Evolutionary conservation across 495 filamentous ascomycete species (phyloP).

Genomic region (Pyrenula aspistea): DNA sequence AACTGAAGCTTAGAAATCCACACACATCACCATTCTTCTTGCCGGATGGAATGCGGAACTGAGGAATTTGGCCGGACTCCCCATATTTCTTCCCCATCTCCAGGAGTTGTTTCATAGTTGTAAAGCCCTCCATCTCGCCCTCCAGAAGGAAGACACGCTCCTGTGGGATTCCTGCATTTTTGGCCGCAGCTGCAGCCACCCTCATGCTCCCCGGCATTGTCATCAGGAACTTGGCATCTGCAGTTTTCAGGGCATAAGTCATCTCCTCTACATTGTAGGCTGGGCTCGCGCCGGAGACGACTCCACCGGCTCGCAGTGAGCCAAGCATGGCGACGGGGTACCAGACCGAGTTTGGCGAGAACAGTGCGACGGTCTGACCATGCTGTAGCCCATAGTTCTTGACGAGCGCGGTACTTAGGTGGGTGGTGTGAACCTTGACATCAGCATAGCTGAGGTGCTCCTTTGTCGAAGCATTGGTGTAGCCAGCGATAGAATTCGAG

Average conservation of each 20-base stretch:
- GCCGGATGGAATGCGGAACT: constrained; percentile 29
- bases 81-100: constrained; percentile 22
- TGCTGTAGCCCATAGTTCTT: constrained; percentile 32
- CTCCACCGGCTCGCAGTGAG: constrained; percentile 34
- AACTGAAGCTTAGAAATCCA: constrained; percentile 44
- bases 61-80: constrained; percentile 22
- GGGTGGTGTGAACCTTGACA: constrained; percentile 36
- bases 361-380: constrained; percentile 40
- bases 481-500: constrained; percentile 30
- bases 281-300: constrained; percentile 43
- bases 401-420: constrained; percentile 44
- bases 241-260: constrained; percentile 43
- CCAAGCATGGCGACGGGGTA: constrained; percentile 49
- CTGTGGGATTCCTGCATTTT: constrained; percentile 35
- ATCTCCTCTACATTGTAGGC: constrained; percentile 53
- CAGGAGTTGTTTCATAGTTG: constrained; percentile 36
- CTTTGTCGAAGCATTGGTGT: constrained; percentile 41
- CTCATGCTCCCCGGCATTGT: constrained; percentile 35
- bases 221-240: constrained; percentile 42
- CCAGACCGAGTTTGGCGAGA: constrained; percentile 47
- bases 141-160: constrained; percentile 43
- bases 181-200: constrained; percentile 38
- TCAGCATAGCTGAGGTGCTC: constrained; percentile 40
- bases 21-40: constrained; percentile 43
- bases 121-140: constrained; percentile 32